These are phyloP conservation scores for Zopfochytrium polystomum DNA, from an alignment of 371 early-diverging fungal genomes.

Conservation along the genomic window DNA sequence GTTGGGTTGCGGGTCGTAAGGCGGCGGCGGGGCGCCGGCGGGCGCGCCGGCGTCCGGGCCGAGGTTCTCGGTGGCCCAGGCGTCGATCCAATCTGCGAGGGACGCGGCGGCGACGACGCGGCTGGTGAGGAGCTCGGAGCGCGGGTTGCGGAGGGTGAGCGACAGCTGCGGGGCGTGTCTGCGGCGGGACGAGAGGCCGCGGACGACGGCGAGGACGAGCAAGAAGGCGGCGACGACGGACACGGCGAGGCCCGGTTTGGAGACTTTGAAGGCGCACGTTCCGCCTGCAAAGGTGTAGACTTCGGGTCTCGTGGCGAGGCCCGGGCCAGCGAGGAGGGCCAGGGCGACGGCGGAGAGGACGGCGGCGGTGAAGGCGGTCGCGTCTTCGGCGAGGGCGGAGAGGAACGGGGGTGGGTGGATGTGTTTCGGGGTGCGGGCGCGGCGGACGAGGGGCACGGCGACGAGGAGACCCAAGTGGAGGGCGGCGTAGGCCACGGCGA, in stretches of 20 bases:
- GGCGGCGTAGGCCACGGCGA: not conserved
- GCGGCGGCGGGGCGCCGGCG: not conserved
- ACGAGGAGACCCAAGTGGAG: not conserved
- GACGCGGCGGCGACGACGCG: not conserved
- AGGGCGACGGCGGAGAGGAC: not conserved
- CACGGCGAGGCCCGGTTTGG: not conserved
- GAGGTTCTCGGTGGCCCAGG: not conserved
- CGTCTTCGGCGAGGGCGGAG: conserved; percentile 1
- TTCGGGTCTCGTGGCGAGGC: conserved; percentile 3
- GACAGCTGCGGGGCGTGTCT: no score
- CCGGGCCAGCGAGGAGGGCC: not conserved
- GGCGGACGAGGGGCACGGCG: not conserved
- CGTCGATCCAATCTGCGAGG: not conserved
- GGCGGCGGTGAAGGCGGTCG: not conserved
- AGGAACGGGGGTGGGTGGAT: conserved; percentile 1
- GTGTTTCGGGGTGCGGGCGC: not conserved
- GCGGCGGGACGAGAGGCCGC: not conserved
- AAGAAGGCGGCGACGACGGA: conserved; percentile 7
- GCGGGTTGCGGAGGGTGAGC: no score
- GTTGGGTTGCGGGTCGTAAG: no score
- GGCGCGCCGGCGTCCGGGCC: not conserved
- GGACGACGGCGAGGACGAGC: not conserved
- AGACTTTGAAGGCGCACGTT: not conserved
- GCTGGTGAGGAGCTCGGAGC: no score
- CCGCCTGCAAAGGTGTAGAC: not conserved